These are phyloP conservation scores for Steccherinum ochraceum DNA, from an alignment of 768 basidiomycete genomes.

Conservation along the genomic window DNA sequence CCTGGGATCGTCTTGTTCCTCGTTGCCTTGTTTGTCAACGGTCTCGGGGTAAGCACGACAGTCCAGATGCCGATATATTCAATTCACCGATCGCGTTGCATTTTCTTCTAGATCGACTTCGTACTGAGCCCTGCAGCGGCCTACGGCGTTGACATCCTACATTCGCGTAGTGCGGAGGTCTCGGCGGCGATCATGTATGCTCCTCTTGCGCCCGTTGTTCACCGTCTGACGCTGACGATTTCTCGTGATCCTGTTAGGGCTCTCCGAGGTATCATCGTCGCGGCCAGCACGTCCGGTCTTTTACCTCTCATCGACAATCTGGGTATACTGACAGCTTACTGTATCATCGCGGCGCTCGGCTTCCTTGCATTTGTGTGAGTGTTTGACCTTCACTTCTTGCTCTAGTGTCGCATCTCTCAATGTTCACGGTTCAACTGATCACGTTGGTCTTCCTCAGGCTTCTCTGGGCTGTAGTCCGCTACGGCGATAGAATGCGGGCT, in stretches of 20 bases:
- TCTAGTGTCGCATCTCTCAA: background rate
- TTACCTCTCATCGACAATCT: conserved; percentile 48
- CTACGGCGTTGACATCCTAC: conserved; percentile 57
- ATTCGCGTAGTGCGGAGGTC: conserved; percentile 55
- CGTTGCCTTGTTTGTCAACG: conserved; percentile 54
- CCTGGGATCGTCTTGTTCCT: conserved; percentile 42
- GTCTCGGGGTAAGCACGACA: conserved; percentile 47
- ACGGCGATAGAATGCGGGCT: conserved; percentile 50
- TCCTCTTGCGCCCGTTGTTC: background rate
- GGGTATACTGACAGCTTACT: conserved; percentile 47
- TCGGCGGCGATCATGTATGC: conserved; percentile 52
- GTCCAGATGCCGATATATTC: too few species aligned
- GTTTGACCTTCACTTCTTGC: background rate
- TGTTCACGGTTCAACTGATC: background rate
- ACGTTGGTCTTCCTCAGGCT: background rate
- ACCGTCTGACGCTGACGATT: background rate
- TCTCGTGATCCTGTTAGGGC: conserved; percentile 31
- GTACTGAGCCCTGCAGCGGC: conserved; percentile 49
- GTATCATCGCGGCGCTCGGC: conserved; percentile 36
- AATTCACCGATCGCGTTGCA: too few species aligned
- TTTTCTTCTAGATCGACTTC: conserved; percentile 41
- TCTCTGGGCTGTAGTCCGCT: conserved; percentile 17
- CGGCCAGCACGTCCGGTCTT: conserved; percentile 17
- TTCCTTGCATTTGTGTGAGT: conserved; percentile 51
- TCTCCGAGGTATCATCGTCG: conserved; percentile 39